Base-by-base conservation (phyloP, 805 yeast species). In the Pichia sporocuriosa region DNA sequence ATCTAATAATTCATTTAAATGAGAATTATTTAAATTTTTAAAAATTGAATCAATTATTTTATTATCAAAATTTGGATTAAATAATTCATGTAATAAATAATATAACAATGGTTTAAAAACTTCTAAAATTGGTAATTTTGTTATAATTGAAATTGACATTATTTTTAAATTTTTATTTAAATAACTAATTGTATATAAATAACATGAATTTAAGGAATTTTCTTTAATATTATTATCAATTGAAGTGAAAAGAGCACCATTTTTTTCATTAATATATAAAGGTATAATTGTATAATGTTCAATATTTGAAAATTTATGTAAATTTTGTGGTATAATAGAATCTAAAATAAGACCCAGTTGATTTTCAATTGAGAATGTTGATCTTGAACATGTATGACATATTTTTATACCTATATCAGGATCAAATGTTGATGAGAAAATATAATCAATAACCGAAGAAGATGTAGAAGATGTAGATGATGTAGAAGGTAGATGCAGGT, bases 361-460 rank as follows among this genome's bases (percentile, higher is more conserved):
- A 47, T 75, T 75, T 0, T 85, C 84, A 8, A 81, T 17, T 22
- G 35, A 30, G 81, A 75, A 35, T 73, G 51, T 21, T 13, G 37
- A 63, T 59, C 37, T 19, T 0, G 94, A 90, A 39, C 72, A 69
- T 53, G 81, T 88, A 49, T 74, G 73, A 39, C 67, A 66, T 25
- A 87, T 61, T 4, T 74, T 66, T 0, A 93, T 81, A 0, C 96
- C 96, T 41, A 76, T 68, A 52, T 75, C 81, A 48, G 81, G 77
- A 57, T 87, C 93, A 58, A 87, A 88, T 61, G 84, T 89, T 1
- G 90, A 84, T 6, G 87, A 70, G 25, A 86, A 38, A 1, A 61
- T 48, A 31, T 55, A 58, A n/a, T 58, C 60, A 13, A 55, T 40
- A 10, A 44, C 42, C 2, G 43, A 35, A 7, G 37, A 17, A 4